A percentile compares a stretch with the other conserved stretches of the same genome.
phyloP scores from a whole-genome alignment of 2,329 filamentous ascomycete genomes.

The Fusarium heterosporum region DNA sequence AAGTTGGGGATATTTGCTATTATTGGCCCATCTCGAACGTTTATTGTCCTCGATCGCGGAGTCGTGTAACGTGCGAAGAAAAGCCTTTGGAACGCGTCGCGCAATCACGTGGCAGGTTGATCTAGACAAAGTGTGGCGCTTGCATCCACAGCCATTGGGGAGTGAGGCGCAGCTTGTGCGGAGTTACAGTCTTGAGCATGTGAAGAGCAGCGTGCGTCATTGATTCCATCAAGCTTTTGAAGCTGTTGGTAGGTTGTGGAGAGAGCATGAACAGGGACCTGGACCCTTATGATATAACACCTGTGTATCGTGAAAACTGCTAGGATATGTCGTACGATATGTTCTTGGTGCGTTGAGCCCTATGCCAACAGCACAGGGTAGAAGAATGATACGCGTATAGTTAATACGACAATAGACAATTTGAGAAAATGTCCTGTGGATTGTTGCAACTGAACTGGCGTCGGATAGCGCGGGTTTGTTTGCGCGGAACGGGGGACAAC shows the following conservation, averaged over 20 bases:
- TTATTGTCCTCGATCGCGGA: conserved; percentile 9
- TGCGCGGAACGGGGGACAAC: not conserved
- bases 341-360: not conserved
- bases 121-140: not conserved
- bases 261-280: conserved; percentile 1
- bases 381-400: not conserved
- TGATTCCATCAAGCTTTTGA: conserved; percentile 26
- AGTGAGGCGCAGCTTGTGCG: conserved; percentile 29
- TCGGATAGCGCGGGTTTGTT: conserved; percentile 28
- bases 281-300: not conserved
- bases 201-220: conserved; percentile 45
- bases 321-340: not conserved
- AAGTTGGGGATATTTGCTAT: conserved; percentile 2
- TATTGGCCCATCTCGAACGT: conserved; percentile 5
- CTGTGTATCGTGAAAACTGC: not conserved
- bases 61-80: conserved; percentile 13
- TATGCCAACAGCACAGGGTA: not conserved
- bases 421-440: conserved; percentile 14
- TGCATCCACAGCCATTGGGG: no score
- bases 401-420: conserved; percentile 3
- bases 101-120: conserved; percentile 46
- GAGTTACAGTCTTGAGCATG: conserved; percentile 38
- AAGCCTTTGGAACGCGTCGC: conserved; percentile 43
- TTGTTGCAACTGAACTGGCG: not conserved
- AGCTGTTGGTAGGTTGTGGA: conserved; percentile 11